Evolutionary conservation across 768 basidiomycete genomes (phyloP).

Genomic region (Macrocybe gigantea): DNA sequence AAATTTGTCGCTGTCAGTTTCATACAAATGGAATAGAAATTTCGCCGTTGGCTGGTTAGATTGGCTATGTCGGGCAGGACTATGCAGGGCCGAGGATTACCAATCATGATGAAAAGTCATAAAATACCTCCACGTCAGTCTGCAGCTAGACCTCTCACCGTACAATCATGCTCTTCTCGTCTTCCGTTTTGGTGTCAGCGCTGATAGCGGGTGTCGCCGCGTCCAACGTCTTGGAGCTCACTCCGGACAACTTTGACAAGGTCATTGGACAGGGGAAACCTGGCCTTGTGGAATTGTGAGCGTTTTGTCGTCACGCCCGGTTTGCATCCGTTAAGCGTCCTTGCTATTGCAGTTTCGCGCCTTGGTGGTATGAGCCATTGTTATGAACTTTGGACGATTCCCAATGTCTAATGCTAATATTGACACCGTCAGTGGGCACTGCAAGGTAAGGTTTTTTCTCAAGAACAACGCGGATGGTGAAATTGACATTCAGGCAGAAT

Average conservation of each 20-base stretch:
- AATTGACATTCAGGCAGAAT: conserved; percentile 38
- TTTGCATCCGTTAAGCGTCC: conserved; percentile 1
- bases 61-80: background rate
- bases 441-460: conserved; percentile 53
- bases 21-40: background rate
- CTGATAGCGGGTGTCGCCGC: conserved; percentile 53
- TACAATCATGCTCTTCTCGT: conserved; percentile 24
- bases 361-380: conserved; percentile 66
- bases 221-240: conserved; percentile 83
- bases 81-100: conserved; percentile 17
- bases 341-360: conserved; percentile 56
- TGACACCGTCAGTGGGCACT: conserved; percentile 58
- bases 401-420: background rate
- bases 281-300: conserved; percentile 89
- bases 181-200: conserved; percentile 44
- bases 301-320: conserved; percentile 9
- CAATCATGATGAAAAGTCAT: conserved; percentile 21
- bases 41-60: background rate
- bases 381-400: background rate
- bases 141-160: background rate
- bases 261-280: conserved; percentile 76
- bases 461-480: too few species aligned
- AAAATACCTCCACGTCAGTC: conserved; percentile 25
- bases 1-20: too few species aligned
- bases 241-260: conserved; percentile 66